Conservation (phyloP, 2,329 filamentous ascomycete genomes). For the Colletotrichum sublineola region DNA sequence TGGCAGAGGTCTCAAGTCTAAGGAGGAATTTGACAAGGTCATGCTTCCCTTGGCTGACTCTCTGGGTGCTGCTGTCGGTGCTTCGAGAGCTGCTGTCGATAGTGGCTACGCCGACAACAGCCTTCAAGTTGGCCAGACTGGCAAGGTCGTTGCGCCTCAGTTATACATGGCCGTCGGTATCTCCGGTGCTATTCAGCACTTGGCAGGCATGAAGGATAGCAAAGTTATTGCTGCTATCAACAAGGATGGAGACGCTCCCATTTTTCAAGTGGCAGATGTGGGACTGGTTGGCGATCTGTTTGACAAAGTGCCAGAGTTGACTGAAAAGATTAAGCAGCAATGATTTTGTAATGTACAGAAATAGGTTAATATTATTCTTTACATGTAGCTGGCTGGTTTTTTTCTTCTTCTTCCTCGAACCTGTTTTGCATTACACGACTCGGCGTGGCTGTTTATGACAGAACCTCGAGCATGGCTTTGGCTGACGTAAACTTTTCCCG, state of each 20-base stretch:
- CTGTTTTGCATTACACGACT: background rate
- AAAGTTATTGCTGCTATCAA: conserved; percentile 99
- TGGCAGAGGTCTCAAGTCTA: conserved; percentile 94
- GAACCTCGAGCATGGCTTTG: conserved; percentile 66
- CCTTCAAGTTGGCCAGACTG: conserved; percentile 97
- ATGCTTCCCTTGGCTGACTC: conserved; percentile 94
- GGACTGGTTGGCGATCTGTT: conserved; percentile 96
- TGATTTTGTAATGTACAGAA: conserved; percentile 16
- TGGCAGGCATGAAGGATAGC: conserved; percentile 99
- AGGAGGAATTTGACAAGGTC: conserved; percentile 94
- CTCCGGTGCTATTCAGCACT: conserved; percentile 95
- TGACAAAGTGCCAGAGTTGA: conserved; percentile 94
- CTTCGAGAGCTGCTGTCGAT: conserved; percentile 94
- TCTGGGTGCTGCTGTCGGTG: conserved; percentile 94
- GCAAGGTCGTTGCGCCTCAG: conserved; percentile 97
- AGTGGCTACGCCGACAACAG: conserved; percentile 99
- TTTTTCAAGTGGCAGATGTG: conserved; percentile 98
- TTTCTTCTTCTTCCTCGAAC: background rate
- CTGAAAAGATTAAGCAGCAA: conserved; percentile 84
- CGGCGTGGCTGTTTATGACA: conserved; percentile 56
- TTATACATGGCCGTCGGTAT: conserved; percentile 96
- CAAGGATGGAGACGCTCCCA: conserved; percentile 96
- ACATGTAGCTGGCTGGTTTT: conserved; percentile 9
- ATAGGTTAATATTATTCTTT: background rate
- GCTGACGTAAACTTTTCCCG: conserved; percentile 77